phyloP scores from a whole-genome alignment of 495 filamentous ascomycete species.

The Peziza echinospora region DNA sequence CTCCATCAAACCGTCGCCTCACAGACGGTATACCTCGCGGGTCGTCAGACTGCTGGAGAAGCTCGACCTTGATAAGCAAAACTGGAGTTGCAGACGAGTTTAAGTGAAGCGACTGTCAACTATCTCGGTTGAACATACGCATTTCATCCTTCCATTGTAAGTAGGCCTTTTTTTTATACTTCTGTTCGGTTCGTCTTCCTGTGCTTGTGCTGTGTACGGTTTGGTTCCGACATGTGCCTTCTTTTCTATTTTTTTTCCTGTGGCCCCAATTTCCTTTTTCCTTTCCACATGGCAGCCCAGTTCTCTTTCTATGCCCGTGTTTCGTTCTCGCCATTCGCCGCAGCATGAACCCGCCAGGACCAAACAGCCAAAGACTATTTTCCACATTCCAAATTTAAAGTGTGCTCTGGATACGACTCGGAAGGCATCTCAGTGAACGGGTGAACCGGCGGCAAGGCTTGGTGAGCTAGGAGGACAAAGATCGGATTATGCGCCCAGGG shows the following conservation, averaged over 20 bases:
- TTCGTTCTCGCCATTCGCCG: neutral
- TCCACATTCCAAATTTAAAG: too few relatives aligned
- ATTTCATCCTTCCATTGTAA: slow-evolving; percentile 4
- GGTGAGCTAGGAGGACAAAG: too few relatives aligned
- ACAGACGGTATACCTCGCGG: neutral
- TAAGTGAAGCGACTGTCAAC: slow-evolving; percentile 11
- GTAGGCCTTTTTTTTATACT: neutral
- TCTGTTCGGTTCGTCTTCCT: too few relatives aligned
- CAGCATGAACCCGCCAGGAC: neutral
- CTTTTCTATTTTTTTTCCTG: neutral
- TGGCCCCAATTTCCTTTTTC: neutral
- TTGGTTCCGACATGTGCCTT: neutral
- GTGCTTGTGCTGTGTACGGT: too few relatives aligned
- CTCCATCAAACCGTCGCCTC: neutral
- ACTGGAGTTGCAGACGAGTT: slow-evolving; percentile 10
- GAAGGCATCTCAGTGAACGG: too few relatives aligned
- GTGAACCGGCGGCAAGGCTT: too few relatives aligned
- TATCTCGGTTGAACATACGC: slow-evolving; percentile 6
- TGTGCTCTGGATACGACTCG: too few relatives aligned
- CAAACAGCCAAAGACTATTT: too few relatives aligned
- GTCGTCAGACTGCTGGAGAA: neutral
- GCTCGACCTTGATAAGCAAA: neutral
- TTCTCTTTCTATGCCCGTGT: neutral
- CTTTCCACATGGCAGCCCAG: neutral
- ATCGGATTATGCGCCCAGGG: too few relatives aligned